Conservation (phyloP, 2,329 filamentous ascomycete genomes). For the Byssothecium circinans region DNA sequence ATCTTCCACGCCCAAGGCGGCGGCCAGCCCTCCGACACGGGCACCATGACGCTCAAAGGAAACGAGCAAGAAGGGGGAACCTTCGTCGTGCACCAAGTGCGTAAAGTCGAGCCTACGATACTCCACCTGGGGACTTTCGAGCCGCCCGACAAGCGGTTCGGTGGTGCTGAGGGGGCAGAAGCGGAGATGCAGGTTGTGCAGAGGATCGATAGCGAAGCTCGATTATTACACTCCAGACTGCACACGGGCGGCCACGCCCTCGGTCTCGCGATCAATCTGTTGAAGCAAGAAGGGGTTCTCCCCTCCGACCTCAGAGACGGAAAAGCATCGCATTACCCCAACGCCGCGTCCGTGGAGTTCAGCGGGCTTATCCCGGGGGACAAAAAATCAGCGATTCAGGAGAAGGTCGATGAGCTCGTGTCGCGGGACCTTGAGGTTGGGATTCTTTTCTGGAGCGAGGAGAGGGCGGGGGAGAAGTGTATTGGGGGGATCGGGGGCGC, state of each 20-base stretch:
- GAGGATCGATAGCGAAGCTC: constrained; percentile 61
- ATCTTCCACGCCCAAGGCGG: constrained; percentile 77
- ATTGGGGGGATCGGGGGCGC: constrained; percentile 53
- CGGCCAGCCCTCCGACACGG: constrained; percentile 70
- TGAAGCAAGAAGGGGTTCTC: constrained; percentile 51
- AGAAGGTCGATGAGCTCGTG: constrained; percentile 61
- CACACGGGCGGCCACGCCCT: constrained; percentile 77
- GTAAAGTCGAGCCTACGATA: constrained; percentile 58
- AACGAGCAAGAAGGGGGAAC: too few relatives aligned
- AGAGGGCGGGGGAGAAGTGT: constrained; percentile 54
- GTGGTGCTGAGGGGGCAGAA: constrained; percentile 30
- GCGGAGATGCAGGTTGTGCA: constrained; percentile 54
- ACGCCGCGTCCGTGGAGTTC: constrained; percentile 69
- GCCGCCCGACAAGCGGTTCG: constrained; percentile 1
- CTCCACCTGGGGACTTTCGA: constrained; percentile 67
- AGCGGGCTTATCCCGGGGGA: constrained; percentile 63
- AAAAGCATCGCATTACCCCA: constrained; percentile 73
- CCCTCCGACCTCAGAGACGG: constrained; percentile 59
- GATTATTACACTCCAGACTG: constrained; percentile 65
- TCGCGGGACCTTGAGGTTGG: constrained; percentile 42
- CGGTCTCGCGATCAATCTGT: constrained; percentile 65
- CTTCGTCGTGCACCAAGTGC: constrained; percentile 61
- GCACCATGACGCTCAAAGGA: constrained; percentile 59
- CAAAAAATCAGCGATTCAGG: constrained; percentile 56
- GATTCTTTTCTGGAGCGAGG: constrained; percentile 69